A percentile compares a stretch with the other conserved stretches of the same genome.
phyloP scores from a whole-genome alignment of 202 grass and related monocot species.

The Setaria italica region DNA sequence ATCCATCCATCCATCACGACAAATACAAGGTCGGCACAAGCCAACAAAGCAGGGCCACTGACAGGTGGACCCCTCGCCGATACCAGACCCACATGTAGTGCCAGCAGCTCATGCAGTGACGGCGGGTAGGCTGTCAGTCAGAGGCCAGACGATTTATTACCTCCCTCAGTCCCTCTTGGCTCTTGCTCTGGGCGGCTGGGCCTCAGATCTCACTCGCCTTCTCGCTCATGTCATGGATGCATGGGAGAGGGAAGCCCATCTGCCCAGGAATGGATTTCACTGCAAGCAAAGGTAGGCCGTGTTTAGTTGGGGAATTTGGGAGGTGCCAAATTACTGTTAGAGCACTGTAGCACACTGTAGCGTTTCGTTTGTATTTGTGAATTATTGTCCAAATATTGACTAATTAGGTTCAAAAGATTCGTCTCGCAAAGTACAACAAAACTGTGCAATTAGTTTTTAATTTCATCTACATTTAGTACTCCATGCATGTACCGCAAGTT shows the following conservation, averaged over 20 bases:
- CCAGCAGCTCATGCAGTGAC: slow-evolving; percentile 37
- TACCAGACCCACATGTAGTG: slow-evolving; percentile 13
- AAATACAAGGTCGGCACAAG: slow-evolving; percentile 28
- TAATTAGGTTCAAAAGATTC: too few relatives aligned
- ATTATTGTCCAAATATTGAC: too few relatives aligned
- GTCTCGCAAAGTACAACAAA: too few relatives aligned
- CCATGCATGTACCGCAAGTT: too few relatives aligned
- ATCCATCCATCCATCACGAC: slow-evolving; percentile 24
- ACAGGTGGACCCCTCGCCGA: not conserved
- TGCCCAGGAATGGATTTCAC: slow-evolving; percentile 19
- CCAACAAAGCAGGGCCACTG: slow-evolving; percentile 13
- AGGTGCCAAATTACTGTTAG: too few relatives aligned
- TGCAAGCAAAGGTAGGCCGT: slow-evolving; percentile 40
- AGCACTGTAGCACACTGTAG: too few relatives aligned
- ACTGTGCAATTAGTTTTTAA: too few relatives aligned
- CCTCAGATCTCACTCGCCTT: slow-evolving; percentile 16
- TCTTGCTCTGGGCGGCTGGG: not conserved
- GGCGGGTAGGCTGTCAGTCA: slow-evolving; percentile 24
- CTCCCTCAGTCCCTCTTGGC: not conserved
- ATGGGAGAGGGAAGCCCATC: too few relatives aligned
- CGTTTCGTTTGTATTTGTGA: too few relatives aligned
- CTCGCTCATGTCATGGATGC: not conserved
- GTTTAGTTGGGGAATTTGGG: too few relatives aligned
- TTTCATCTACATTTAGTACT: too few relatives aligned
- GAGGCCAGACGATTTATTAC: not conserved